Evolutionary conservation across 2,329 filamentous ascomycete species (phyloP).

Genomic region (Sporothrix euskadiensis): DNA sequence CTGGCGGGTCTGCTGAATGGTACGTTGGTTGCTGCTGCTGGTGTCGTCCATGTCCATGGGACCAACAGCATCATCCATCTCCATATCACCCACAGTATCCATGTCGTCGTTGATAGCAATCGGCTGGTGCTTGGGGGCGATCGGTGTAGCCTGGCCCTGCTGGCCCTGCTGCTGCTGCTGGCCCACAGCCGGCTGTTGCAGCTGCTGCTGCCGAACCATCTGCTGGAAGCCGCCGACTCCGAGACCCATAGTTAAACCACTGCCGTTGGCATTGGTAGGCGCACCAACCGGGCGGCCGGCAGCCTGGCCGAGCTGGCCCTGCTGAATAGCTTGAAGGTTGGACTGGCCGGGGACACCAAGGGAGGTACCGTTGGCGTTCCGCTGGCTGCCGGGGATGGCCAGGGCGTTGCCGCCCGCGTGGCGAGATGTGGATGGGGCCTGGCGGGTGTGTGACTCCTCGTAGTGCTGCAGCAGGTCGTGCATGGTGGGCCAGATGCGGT

Average conservation of each 20-base stretch:
- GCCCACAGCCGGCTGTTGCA: conserved; percentile 45
- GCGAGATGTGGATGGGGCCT: conserved; percentile 49
- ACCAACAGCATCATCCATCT: conserved; percentile 83
- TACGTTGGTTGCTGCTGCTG: conserved; percentile 47
- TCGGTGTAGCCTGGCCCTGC: conserved; percentile 35
- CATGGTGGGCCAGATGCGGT: conserved; percentile 81
- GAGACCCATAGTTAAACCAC: conserved; percentile 32
- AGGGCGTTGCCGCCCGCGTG: conserved; percentile 26
- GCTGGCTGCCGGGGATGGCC: conserved; percentile 21
- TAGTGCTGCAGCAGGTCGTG: conserved; percentile 97
- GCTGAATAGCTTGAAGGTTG: conserved; percentile 30
- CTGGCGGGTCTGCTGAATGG: conserved; percentile 69
- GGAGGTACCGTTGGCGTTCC: not conserved
- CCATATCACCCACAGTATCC: conserved; percentile 91
- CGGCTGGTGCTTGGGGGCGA: conserved; percentile 30
- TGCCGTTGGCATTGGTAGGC: conserved; percentile 23
- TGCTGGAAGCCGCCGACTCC: conserved; percentile 43
- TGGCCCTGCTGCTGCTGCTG: conserved; percentile 32
- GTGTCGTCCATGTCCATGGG: conserved; percentile 64
- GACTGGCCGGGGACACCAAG: conserved; percentile 27
- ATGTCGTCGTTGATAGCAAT: conserved; percentile 63
- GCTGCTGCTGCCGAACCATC: conserved; percentile 48
- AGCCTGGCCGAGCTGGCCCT: conserved; percentile 34
- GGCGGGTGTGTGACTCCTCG: conserved; percentile 86
- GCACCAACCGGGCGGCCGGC: conserved; percentile 33